phyloP scores from a whole-genome alignment of 2,329 filamentous ascomycete genomes.

The Fusarium sp. region DNA sequence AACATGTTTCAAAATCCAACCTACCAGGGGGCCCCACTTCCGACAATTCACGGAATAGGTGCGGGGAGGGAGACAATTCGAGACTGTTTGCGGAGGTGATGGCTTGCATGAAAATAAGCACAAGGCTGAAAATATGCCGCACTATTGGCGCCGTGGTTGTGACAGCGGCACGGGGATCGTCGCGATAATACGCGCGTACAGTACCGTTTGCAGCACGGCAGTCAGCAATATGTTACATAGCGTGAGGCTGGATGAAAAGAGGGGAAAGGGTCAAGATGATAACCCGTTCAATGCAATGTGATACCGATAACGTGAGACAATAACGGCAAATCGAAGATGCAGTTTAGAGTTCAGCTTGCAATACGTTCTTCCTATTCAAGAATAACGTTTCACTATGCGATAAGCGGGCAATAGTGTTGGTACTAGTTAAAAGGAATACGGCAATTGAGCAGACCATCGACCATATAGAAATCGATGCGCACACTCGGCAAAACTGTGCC shows the following conservation, averaged over 20 bases:
- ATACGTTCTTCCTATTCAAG: background rate
- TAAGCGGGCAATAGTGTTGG: constrained; percentile 1
- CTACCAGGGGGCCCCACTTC: background rate
- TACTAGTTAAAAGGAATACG: background rate
- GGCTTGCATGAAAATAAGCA: background rate
- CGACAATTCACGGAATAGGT: background rate
- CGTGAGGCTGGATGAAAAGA: background rate
- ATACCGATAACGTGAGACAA: background rate
- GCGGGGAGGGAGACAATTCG: background rate
- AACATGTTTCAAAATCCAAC: background rate
- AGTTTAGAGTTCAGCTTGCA: background rate
- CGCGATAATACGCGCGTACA: background rate
- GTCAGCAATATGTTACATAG: background rate
- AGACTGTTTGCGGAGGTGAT: constrained; percentile 7
- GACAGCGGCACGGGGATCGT: background rate
- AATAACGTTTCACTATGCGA: background rate
- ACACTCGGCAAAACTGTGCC: constrained; percentile 4
- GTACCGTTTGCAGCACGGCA: background rate
- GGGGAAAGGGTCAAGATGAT: background rate
- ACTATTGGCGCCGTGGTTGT: background rate
- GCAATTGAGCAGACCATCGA: too few relatives aligned
- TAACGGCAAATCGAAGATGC: background rate
- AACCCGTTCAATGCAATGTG: background rate
- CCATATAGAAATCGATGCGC: background rate
- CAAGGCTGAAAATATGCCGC: background rate